These are phyloP conservation scores for Leucosporidium yakuticum DNA, from an alignment of 768 basidiomycete genomes.

Conservation along the genomic window DNA sequence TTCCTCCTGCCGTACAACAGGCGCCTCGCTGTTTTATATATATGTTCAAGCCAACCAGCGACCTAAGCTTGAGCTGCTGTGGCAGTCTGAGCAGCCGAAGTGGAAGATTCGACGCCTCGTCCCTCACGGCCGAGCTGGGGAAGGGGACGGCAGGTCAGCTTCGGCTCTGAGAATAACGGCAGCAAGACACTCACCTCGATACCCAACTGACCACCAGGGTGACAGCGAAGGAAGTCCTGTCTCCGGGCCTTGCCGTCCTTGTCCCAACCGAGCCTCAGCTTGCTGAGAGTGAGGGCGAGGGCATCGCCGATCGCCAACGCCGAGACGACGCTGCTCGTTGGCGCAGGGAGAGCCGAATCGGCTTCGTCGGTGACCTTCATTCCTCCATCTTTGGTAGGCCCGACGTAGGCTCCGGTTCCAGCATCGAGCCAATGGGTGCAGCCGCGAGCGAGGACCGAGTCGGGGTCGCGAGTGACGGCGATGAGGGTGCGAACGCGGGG, in stretches of 20 bases:
- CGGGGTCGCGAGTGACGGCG: constrained; percentile 35
- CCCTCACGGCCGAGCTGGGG: constrained; percentile 21
- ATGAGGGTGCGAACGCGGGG: constrained; percentile 28
- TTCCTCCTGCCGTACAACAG: no score
- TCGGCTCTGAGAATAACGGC: background rate
- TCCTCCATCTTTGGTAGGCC: constrained; percentile 1
- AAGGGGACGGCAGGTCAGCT: constrained; percentile 10
- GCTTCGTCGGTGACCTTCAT: constrained; percentile 35
- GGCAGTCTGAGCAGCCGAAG: no score
- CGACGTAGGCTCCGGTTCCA: constrained; percentile 28
- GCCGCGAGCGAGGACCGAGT: constrained; percentile 33
- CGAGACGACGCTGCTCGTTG: constrained; percentile 36
- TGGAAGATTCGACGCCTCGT: constrained; percentile 10
- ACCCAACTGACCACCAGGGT: constrained; percentile 37
- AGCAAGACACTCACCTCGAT: constrained; percentile 11
- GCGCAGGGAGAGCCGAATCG: constrained; percentile 37
- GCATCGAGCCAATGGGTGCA: constrained; percentile 36
- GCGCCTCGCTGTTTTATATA: no score
- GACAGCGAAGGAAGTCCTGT: constrained; percentile 30
- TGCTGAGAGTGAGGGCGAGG: constrained; percentile 31
- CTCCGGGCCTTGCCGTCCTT: constrained; percentile 32
- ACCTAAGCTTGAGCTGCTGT: no score
- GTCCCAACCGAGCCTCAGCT: constrained; percentile 34
- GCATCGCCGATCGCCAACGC: constrained; percentile 37
- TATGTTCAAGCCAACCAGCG: no score